Evolutionary conservation across 352 stramenopile genomes (phyloP), one percentile per base, ranked within the genome.

Genomic region (Phytophthora foliorum): DNA sequence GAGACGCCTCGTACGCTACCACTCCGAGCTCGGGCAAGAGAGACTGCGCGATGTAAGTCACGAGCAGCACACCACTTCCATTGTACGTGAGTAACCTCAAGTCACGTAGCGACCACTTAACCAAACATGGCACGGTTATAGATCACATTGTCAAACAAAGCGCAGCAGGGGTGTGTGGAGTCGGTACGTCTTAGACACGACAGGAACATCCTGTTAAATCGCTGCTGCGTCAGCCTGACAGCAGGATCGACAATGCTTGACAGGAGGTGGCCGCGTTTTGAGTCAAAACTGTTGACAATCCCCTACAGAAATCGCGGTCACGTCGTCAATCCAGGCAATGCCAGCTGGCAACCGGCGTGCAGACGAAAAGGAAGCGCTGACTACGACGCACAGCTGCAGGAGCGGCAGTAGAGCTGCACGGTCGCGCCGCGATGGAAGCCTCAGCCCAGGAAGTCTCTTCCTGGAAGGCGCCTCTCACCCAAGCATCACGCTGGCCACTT

Each of bases 11-110:
- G 24, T 61, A 58, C 44, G 31, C 44, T 6, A 52, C 51, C 34
- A 59, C 52, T 4, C 59, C 59, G 16, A 53, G 52, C 25, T 11
- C 53, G 0, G 42, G 10, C 31, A 62, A 70, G 19, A 41, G 41
- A 11, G 52, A 74, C 53, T 69, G 67, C 39, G 67, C 48, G 24
- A 74, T 74, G 52, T 74, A 53, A 66, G 24, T 27, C 19, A 32
- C 21, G 1, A 27, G 42, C 25, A 27, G 29, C 14, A 29, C 14
- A 44, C 19, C 42, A 29, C 9, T 49, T 49, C 32, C 36, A 49
- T 45, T 57, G 38, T 59, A 54, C n/a, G n/a, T n/a, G n/a, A n/a
- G 53, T 57, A 63, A 57, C 62, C 57, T 59, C 54, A 65, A 58
- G 34, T 63, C 58, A 66, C 24, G 41, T 66, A 52, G 57, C 36